Conservation (phyloP, 2,329 filamentous ascomycete genomes). For the Trichoderma sp. region DNA sequence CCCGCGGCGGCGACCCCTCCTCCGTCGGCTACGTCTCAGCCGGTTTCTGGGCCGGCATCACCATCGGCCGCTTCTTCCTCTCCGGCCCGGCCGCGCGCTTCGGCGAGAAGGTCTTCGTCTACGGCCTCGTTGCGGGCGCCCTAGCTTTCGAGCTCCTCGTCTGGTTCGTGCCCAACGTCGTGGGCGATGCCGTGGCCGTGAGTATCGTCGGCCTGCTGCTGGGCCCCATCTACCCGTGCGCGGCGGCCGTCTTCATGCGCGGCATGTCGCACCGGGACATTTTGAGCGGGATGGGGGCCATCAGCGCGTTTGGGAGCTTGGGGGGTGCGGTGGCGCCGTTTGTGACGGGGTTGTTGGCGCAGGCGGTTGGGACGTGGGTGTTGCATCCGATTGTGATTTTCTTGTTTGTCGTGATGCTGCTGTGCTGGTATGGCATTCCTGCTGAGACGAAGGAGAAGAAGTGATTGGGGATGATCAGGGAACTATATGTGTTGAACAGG, state of each 20-base stretch:
- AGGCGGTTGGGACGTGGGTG: conserved; percentile 61
- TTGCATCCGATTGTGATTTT: conserved; percentile 65
- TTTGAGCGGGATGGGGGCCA: conserved; percentile 63
- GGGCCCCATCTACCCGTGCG: conserved; percentile 77
- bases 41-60: conserved; percentile 71
- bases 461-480: conserved; percentile 32
- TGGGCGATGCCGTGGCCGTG: conserved; percentile 65
- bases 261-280: conserved; percentile 58
- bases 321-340: conserved; percentile 68
- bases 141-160: conserved; percentile 70
- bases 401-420: conserved; percentile 62
- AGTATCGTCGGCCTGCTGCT: conserved; percentile 71
- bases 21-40: conserved; percentile 78
- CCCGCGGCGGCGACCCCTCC: conserved; percentile 65
- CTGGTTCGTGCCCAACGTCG: conserved; percentile 74
- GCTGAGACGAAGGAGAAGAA: conserved; percentile 57
- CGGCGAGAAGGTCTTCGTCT: conserved; percentile 69
- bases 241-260: conserved; percentile 60
- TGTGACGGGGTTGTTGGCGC: conserved; percentile 60
- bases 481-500: neutral
- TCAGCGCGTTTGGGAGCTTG: conserved; percentile 65
- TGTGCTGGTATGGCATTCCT: conserved; percentile 62
- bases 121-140: conserved; percentile 58
- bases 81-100: conserved; percentile 62
- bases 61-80: conserved; percentile 69